Percentiles rank a stretch among this genome's conserved stretches.
These are phyloP conservation scores for Emergomyces orientalis DNA, from an alignment of 2,329 filamentous ascomycete species.

Conservation along the genomic window DNA sequence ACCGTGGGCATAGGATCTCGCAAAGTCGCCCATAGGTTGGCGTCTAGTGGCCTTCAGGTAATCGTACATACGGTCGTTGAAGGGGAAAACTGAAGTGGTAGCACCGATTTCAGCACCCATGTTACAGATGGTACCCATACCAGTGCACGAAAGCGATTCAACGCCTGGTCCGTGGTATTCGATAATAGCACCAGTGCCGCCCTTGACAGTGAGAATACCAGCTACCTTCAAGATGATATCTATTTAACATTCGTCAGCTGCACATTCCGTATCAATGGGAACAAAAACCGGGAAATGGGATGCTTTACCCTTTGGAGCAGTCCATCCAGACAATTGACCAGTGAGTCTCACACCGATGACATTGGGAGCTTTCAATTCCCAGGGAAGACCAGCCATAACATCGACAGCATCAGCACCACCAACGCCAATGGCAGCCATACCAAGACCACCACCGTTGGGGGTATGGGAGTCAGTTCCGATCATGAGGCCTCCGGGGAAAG, in stretches of 20 bases:
- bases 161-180: slow-evolving; percentile 57
- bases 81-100: slow-evolving; percentile 92
- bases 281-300: slow-evolving; percentile 7
- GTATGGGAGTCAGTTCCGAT: slow-evolving; percentile 98
- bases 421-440: slow-evolving; percentile 90
- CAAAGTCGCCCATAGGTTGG: slow-evolving; percentile 79
- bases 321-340: slow-evolving; percentile 82
- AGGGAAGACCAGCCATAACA: slow-evolving; percentile 93
- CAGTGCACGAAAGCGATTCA: slow-evolving; percentile 65
- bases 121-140: slow-evolving; percentile 72
- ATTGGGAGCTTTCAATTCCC: slow-evolving; percentile 98
- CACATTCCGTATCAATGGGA: neutral
- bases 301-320: slow-evolving; percentile 71
- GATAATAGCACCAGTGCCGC: slow-evolving; percentile 79
- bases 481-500: slow-evolving; percentile 94
- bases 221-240: slow-evolving; percentile 97
- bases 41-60: slow-evolving; percentile 91
- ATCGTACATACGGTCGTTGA: slow-evolving; percentile 96
- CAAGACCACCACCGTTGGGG: slow-evolving; percentile 91
- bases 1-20: slow-evolving; percentile 72
- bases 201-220: slow-evolving; percentile 94
- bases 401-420: slow-evolving; percentile 98
- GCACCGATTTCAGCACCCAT: slow-evolving; percentile 60
- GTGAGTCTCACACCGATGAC: slow-evolving; percentile 94
- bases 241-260: slow-evolving; percentile 27